Base-by-base conservation (phyloP, 345 rosid species). In the Populus deltoides region DNA sequence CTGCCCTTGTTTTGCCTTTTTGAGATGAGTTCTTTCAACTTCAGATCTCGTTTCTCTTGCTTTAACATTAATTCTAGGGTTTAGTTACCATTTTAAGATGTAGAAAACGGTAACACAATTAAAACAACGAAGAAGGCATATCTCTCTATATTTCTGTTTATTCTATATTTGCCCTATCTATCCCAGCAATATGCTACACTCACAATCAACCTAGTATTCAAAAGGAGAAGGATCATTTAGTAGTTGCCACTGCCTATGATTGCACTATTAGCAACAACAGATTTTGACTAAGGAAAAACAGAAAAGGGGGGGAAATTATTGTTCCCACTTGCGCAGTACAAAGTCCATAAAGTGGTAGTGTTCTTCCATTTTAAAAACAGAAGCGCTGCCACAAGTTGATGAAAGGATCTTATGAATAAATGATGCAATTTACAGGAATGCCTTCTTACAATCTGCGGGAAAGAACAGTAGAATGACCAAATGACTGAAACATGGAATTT, bases 371-470 rank as follows among this genome's bases (percentile, higher is more conserved):
- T 63, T 31, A 55, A 29, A 41, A 62, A 9, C 7, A 43, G 18
- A 62, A 15, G 15, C 20, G 15, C 17, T 35, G 49, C 38, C 62
- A 59, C 18, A 22, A 70, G 43, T 55, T 25, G 66, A 15, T 13
- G 55, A 65, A 74, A 65, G 53, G 74, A 81, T 77, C 73, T 75
- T 78, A 78, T 59, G 59, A 65, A 78, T 71, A 80, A 77, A 72
- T 80, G 39, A 71, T 77, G 86, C 78, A 75, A 83, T 86, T 83
- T 89, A 86, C 87, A 81, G 38, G 74, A 25, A 49, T 35, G 79
- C 61, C 75, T 41, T 77, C 78, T 61, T 67, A 68, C 67, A 79
- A 71, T 45, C 61, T 39, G 43, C 43, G 74, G 24, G 29, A 80
- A 77, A 70, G 51, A 75, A 57, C 36, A 38, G 69, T 41, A 31